Conservation (phyloP, 768 basidiomycete genomes). For the Suillus plorans region DNA sequence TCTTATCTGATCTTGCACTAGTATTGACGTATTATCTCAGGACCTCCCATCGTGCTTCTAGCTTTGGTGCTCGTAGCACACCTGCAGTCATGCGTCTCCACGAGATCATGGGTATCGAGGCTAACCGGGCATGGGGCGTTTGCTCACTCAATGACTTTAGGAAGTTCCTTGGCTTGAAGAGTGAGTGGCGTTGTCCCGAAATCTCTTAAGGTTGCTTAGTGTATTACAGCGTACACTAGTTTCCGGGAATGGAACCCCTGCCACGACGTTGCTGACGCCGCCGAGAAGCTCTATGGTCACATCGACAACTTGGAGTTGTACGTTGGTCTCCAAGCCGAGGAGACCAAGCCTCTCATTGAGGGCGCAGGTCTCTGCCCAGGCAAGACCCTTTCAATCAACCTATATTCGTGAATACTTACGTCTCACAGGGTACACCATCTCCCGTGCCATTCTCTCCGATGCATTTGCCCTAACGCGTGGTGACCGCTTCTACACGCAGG, state of each 20-base stretch:
- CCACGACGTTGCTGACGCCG: slow-evolving; percentile 63
- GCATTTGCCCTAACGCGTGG: slow-evolving; percentile 86
- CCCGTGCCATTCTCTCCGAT: slow-evolving; percentile 82
- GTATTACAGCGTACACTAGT: slow-evolving; percentile 51
- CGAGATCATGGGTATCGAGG: slow-evolving; percentile 84
- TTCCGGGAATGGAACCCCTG: slow-evolving; percentile 86
- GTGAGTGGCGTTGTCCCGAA: slow-evolving; percentile 36
- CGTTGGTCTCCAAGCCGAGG: slow-evolving; percentile 77
- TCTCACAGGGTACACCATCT: slow-evolving; percentile 71
- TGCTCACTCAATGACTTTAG: slow-evolving; percentile 86
- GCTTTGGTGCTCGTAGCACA: slow-evolving; percentile 76
- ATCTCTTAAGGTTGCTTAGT: not conserved
- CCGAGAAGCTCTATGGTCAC: slow-evolving; percentile 75
- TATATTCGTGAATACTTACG: not conserved
- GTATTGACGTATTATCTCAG: slow-evolving; percentile 32
- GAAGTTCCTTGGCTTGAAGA: slow-evolving; percentile 77
- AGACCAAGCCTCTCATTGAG: slow-evolving; percentile 67
- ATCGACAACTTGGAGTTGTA: slow-evolving; percentile 81
- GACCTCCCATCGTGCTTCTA: slow-evolving; percentile 67
- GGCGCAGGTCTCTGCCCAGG: slow-evolving; percentile 88
- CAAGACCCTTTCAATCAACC: slow-evolving; percentile 22
- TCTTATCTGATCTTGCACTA: not conserved
- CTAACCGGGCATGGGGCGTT: slow-evolving; percentile 75
- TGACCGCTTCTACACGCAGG: slow-evolving; percentile 79
- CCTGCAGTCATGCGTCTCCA: slow-evolving; percentile 74